These are phyloP conservation scores for Blastocystis sp. DNA, from an alignment of 352 stramenopile species.

Conservation along the genomic window DNA sequence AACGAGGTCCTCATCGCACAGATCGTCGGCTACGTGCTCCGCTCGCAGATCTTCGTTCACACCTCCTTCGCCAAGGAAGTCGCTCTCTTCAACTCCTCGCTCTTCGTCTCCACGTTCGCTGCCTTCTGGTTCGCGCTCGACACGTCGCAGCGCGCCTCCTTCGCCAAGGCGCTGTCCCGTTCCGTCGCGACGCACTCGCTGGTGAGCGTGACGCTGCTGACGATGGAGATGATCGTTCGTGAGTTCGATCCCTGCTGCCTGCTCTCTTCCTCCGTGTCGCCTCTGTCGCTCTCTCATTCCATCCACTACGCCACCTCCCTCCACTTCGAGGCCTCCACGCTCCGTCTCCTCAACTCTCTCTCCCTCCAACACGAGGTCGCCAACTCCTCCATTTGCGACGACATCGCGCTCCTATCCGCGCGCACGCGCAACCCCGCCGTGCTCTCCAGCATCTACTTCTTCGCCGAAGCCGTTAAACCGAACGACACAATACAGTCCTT, in stretches of 20 bases:
- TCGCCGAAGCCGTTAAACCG: neutral
- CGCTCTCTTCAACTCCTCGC: conserved; percentile 7
- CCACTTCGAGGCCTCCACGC: neutral
- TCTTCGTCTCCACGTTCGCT: conserved; percentile 18
- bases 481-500: neutral
- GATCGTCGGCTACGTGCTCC: neutral
- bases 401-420: too few species aligned
- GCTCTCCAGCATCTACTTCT: neutral
- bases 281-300: neutral
- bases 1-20: neutral
- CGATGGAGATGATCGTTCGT: neutral
- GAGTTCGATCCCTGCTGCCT: neutral
- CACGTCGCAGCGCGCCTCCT: neutral
- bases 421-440: too few species aligned
- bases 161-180: neutral
- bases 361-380: neutral
- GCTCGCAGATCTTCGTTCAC: neutral
- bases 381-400: too few species aligned
- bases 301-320: neutral
- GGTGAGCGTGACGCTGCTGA: neutral
- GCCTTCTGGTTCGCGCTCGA: conserved; percentile 24
- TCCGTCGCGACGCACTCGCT: neutral
- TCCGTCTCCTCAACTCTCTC: neutral
- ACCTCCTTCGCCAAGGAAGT: neutral
- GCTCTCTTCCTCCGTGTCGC: neutral